Evolutionary conservation across 176 grass and related monocot genomes (phyloP).

Genomic region (Carex cristatella): DNA sequence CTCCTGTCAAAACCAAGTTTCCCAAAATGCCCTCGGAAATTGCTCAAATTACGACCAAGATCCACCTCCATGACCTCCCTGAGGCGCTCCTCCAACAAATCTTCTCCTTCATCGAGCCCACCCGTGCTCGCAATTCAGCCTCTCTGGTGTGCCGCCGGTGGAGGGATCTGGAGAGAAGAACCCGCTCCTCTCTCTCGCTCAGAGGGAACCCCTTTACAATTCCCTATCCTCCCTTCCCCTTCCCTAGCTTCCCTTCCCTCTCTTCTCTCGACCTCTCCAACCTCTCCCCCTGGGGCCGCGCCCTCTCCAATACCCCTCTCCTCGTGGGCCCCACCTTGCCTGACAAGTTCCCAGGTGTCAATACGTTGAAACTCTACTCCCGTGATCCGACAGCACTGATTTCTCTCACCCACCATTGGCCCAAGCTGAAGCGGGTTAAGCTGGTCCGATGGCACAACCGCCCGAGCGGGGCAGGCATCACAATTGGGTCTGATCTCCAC

Average conservation of each 20-base stretch:
- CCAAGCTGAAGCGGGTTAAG: conserved; percentile 43
- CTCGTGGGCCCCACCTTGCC: conserved; percentile 29
- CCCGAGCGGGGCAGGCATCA: conserved; percentile 24
- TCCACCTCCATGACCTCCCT: conserved; percentile 66
- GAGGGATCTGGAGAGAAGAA: conserved; percentile 50
- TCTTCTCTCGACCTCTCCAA: conserved; percentile 69
- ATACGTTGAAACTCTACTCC: conserved; percentile 60
- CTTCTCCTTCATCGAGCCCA: conserved; percentile 40
- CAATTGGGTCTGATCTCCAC: conserved; percentile 58
- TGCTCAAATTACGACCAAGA: not conserved
- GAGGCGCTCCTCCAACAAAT: conserved; percentile 63
- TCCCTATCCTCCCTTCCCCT: conserved; percentile 27
- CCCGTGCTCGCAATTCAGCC: conserved; percentile 47
- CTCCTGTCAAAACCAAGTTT: conserved; percentile 9
- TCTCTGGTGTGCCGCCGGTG: conserved; percentile 45
- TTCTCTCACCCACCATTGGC: conserved; percentile 51
- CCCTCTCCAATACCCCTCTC: conserved; percentile 28
- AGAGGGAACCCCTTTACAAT: conserved; percentile 46
- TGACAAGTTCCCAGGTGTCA: conserved; percentile 49
- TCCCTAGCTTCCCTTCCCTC: conserved; percentile 67
- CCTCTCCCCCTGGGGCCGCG: conserved; percentile 83
- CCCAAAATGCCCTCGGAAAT: not conserved
- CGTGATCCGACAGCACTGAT: conserved; percentile 68
- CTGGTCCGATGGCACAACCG: conserved; percentile 96
- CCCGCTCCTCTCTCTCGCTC: conserved; percentile 56